phyloP scores from a whole-genome alignment of 1,284 basidiomycete species.

The Austroboletus olivaceoglutinosus region DNA sequence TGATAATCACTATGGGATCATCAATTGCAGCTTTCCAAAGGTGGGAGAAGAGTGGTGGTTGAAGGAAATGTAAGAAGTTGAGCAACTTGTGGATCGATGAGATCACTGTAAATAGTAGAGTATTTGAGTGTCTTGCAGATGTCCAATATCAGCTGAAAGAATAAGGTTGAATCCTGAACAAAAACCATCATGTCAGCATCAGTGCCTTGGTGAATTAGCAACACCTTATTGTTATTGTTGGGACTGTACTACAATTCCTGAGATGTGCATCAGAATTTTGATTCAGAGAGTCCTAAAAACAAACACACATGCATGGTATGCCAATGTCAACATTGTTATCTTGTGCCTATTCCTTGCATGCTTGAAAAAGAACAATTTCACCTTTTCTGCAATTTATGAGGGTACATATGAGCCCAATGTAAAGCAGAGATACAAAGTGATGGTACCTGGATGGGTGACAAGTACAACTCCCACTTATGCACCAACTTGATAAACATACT shows the following conservation, averaged over 20 bases:
- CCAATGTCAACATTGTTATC: slow-evolving; percentile 98
- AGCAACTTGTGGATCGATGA: neutral
- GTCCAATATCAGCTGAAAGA: too few relatives aligned
- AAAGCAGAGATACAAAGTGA: neutral
- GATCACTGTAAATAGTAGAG: neutral
- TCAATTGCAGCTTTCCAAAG: neutral
- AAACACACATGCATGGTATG: slow-evolving; percentile 99
- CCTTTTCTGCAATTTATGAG: slow-evolving; percentile 88
- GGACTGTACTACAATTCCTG: too few relatives aligned
- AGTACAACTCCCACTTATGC: slow-evolving; percentile 83
- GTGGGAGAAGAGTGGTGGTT: too few relatives aligned
- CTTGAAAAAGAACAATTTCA: slow-evolving; percentile 97
- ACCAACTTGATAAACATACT: slow-evolving; percentile 94
- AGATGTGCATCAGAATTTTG: too few relatives aligned
- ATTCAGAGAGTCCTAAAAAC: too few relatives aligned
- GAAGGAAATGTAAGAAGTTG: slow-evolving; percentile 2
- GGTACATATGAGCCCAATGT: neutral
- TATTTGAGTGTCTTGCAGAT: neutral
- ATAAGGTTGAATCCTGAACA: too few relatives aligned
- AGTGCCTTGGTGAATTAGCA: too few relatives aligned
- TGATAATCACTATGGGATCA: neutral
- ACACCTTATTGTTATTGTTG: too few relatives aligned
- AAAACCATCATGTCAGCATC: too few relatives aligned
- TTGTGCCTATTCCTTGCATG: slow-evolving; percentile 97
- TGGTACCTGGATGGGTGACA: slow-evolving; percentile 77